Base-by-base conservation (phyloP, 225 moss, liverwort and hornwort species). In the Thuidium tamariscinum region DNA sequence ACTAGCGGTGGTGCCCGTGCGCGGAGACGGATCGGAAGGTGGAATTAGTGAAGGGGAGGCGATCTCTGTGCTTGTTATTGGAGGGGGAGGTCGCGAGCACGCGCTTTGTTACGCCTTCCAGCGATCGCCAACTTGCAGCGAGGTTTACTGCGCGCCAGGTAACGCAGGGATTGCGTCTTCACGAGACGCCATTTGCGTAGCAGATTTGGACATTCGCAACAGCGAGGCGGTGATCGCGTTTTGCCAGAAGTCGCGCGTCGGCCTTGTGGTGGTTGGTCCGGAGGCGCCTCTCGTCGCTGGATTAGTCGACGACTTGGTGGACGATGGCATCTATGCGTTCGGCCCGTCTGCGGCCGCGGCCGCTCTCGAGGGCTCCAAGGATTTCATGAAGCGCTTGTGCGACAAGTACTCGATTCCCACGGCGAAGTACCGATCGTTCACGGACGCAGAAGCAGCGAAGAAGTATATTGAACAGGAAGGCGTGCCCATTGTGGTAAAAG, bases 311-410 rank as follows among this genome's bases (percentile, higher is more conserved):
- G 95, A 95, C 74, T 88, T 98, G 51, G 77, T 29, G 27, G 92
- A 88, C 20, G 91, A 60, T n/a, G 94, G 96, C 27, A 94, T 95
- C 44, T 91, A 92, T 27, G 95, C 94, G 9, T 98, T 96, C 79
- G 97, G 95, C 13, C 97, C 97, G 30, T 95, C 95, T 19, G 89
- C 95, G 23, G 93, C 89, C 51, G 96, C 97, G 16, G 97, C 97
- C 34, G 88, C 90, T 20, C 89, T 98, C 84, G 97, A 98, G 84
- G 95, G 97, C 62, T 98, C 96, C 26, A 98, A 98, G 91, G 91
- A 94, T 85, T 98, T 98, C 71, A 97, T 97, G 97, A 97, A 97
- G 87, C 91, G 91, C 30, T 89, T 98, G 61, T 98, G 97, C 81
- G 96, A 98, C 75, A 96, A 96, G 84, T 95, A 96, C 36, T 77